Evolutionary conservation across 768 basidiomycete species (phyloP), one percentile per base, ranked within the genome.

Genomic region (Galerina sulciceps): DNA sequence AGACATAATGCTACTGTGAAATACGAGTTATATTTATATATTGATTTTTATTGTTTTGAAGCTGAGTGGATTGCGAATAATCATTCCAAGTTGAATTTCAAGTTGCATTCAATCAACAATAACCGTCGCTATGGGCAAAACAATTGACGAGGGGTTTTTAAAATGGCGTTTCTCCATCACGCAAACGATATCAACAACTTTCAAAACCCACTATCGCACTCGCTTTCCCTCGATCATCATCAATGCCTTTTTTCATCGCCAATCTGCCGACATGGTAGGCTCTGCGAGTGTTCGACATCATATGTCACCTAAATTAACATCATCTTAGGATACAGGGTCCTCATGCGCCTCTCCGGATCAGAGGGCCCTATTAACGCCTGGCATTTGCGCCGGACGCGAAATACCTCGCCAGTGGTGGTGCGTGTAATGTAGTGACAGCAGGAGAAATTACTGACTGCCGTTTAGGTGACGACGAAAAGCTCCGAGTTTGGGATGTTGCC

Each of bases 341-440:
- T 10, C n/a, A 34, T 42, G 18, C 50, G 50, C 15, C 26, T 58
- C 4, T 20, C 42, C 6, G 58, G 52, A 9, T 23, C 58, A 20
- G 11, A 18, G 9, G 58, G 52, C 4, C 52, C 58, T 14, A 18
- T 54, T 5, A 59, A 53, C 35, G 36, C 34, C 18, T 59, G 22
- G 26, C 52, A 20, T 54, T 59, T 14, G 48, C 36, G 22, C 44
- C 13, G 5, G 37, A 59, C 22, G 58, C 44, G 0, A 54, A 54
- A 18, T 42, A 47, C 13, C 45, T 59, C 10, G 58, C 58, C 4
- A 54, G 58, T 22, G 58, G 58, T 13, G 52, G 58, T 58, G 22
- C 23, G 41, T 58, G 11, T 50, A 35, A 36, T 35, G n/a, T 6
- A 9, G 20, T 53, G 9, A 53, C 23, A 42, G 8, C 23, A n/a